These are phyloP conservation scores for Pterulicium gracile DNA, from an alignment of 1,284 basidiomycete genomes.

Conservation along the genomic window DNA sequence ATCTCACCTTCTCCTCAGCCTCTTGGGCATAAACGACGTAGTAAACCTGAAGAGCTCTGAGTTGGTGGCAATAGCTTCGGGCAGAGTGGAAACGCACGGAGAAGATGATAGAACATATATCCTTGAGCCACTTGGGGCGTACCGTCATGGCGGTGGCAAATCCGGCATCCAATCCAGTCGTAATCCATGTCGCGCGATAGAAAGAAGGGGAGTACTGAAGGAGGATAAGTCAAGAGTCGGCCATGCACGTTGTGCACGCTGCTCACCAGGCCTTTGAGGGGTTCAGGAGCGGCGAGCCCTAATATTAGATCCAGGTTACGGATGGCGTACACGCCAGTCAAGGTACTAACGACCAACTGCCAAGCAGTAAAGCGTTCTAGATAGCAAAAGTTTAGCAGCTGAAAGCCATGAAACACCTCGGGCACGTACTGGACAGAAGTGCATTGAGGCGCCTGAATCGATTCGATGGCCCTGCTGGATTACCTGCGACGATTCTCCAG, in stretches of 20 bases:
- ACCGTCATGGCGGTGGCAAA: slow-evolving; percentile 94
- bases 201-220: slow-evolving; percentile 82
- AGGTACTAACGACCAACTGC: slow-evolving; percentile 82
- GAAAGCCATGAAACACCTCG: slow-evolving; percentile 3
- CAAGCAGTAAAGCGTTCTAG: slow-evolving; percentile 89
- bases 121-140: slow-evolving; percentile 85
- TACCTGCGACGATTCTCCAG: slow-evolving; percentile 67
- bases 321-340: slow-evolving; percentile 79
- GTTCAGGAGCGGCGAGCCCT: slow-evolving; percentile 89
- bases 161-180: slow-evolving; percentile 90
- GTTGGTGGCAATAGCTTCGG: neutral
- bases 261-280: slow-evolving; percentile 75
- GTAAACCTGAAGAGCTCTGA: slow-evolving; percentile 32
- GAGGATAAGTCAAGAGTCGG: slow-evolving; percentile 6
- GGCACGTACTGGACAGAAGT: slow-evolving; percentile 40
- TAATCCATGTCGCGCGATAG: slow-evolving; percentile 96
- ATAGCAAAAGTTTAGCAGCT: slow-evolving; percentile 20
- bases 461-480: slow-evolving; percentile 54
- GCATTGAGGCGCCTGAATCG: slow-evolving; percentile 50
- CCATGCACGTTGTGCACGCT: slow-evolving; percentile 2
- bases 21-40: slow-evolving; percentile 92
- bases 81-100: slow-evolving; percentile 26
- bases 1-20: slow-evolving; percentile 82
- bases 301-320: slow-evolving; percentile 84
- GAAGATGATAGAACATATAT: slow-evolving; percentile 79